Percentiles rank a stretch among this genome's conserved stretches.
phyloP scores from a whole-genome alignment of 495 filamentous ascomycete species.

The Penicillium parvum region DNA sequence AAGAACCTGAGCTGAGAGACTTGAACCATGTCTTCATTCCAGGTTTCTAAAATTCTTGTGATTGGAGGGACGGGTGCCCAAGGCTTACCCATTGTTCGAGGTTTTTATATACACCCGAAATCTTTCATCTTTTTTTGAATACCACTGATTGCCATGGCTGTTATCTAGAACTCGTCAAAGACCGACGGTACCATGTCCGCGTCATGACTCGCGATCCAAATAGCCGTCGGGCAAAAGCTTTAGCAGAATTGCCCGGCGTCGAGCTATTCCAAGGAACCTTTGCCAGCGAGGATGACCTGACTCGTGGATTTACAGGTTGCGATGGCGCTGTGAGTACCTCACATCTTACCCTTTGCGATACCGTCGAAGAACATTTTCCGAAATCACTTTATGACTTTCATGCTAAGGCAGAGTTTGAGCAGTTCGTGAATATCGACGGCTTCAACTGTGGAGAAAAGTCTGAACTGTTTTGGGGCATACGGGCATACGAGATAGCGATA shows the following conservation, averaged over 20 bases:
- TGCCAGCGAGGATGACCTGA: slow-evolving; percentile 41
- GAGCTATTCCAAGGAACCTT: slow-evolving; percentile 43
- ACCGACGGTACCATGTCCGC: slow-evolving; percentile 39
- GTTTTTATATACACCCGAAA: not conserved
- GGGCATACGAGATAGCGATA: slow-evolving; percentile 51
- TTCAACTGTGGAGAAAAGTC: slow-evolving; percentile 50
- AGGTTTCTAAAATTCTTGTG: slow-evolving; percentile 2
- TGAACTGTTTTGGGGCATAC: slow-evolving; percentile 53
- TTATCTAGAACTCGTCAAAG: slow-evolving; percentile 32
- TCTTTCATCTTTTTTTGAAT: too few species aligned
- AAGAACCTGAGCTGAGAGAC: too few species aligned
- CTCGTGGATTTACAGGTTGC: slow-evolving; percentile 34
- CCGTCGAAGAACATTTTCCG: too few species aligned
- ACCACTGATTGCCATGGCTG: too few species aligned
- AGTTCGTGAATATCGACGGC: slow-evolving; percentile 53
- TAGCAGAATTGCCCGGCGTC: slow-evolving; percentile 37
- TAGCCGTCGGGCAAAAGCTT: slow-evolving; percentile 33
- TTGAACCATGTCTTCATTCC: not conserved
- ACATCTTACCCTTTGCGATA: too few species aligned
- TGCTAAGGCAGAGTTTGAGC: too few species aligned
- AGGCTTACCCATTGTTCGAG: slow-evolving; percentile 2
- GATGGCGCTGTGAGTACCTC: too few species aligned
- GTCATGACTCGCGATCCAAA: slow-evolving; percentile 45
- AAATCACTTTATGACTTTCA: too few species aligned
- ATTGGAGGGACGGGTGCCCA: slow-evolving; percentile 11